phyloP scores from a whole-genome alignment of 148 eudicot genomes.

The Vaccinium myrtillus region DNA sequence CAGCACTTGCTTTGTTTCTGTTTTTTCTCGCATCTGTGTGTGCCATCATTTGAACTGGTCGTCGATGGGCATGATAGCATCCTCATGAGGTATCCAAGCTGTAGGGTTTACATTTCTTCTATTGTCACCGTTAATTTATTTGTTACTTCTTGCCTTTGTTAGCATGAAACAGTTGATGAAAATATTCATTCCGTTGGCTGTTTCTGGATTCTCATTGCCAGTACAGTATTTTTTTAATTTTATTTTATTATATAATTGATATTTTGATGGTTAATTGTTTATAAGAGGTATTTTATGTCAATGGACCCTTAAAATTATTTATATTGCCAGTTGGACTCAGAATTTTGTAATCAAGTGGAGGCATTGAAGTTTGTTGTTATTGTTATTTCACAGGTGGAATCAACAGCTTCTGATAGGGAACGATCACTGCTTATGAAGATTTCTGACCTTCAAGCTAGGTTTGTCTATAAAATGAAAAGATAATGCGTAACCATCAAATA shows the following conservation, averaged over 20 bases:
- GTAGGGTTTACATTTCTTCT: neutral
- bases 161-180: neutral
- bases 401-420: slow-evolving; percentile 73
- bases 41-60: slow-evolving; percentile 6
- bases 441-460: slow-evolving; percentile 92
- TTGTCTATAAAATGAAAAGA: slow-evolving; percentile 7
- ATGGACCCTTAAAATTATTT: neutral
- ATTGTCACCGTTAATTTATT: neutral
- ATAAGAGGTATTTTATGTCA: neutral
- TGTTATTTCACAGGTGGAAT: slow-evolving; percentile 56
- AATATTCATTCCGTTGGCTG: neutral
- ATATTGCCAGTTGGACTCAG: neutral
- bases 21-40: neutral
- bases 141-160: neutral
- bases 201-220: neutral
- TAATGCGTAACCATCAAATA: neutral
- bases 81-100: neutral
- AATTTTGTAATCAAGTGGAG: neutral
- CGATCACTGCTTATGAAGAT: slow-evolving; percentile 64
- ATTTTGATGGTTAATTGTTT: neutral
- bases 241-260: neutral
- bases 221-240: neutral
- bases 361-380: neutral
- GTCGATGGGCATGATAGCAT: neutral
- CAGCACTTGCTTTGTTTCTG: neutral